Base-by-base conservation (phyloP, 768 basidiomycete genomes). In the Termitomyces sp. region DNA sequence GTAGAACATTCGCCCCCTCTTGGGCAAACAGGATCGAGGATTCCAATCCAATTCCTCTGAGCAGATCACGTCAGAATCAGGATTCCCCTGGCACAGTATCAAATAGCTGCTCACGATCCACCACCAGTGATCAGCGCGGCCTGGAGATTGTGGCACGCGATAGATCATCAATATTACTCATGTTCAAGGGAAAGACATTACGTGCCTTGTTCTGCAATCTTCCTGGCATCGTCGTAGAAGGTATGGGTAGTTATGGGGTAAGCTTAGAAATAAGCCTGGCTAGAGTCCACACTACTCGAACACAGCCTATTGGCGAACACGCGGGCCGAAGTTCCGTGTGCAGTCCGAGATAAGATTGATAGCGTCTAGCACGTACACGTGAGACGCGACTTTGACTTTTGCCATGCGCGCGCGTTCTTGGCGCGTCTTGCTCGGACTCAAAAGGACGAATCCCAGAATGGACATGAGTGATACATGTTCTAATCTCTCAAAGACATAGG, bases 1-100 rank as follows among this genome's bases (percentile, higher is more conserved):
- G 84, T 48, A 98, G 71, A 62, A 98, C 87, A 68, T 89, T 85
- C n/a, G 94, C 94, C 28, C 96, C 96, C 73, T 99, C 97, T 63
- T 85, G 83, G 2, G 96, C 96, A 73, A 99, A 99, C 50, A 98
- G 83, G 62, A 98, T 81, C n/a, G 94, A 88, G 0, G 95, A 91
- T 77, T 99, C 95, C 52, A 98, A 84, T 32, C 97, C 97, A 73
- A 99, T 97, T 0, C 97, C 97, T 59, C 96, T 98, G 74, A 46
- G 20, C 33, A 56, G 57, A 71, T 65, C 59, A 64, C 46, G 33
- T 51, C 61, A 59, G 45, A 63, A 63, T 51, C 24, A 24, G 2
- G 5, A 32, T 62, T 61, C 18, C 45, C 53, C 20, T 49, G 24
- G 18, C 11, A 45, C 39, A 52, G 42, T 20, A 50, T 24, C 35